Percentiles rank a stretch among this genome's conserved stretches.
Evolutionary conservation across 306 rosid genomes (phyloP).

Genomic region (Vigna radiata): DNA sequence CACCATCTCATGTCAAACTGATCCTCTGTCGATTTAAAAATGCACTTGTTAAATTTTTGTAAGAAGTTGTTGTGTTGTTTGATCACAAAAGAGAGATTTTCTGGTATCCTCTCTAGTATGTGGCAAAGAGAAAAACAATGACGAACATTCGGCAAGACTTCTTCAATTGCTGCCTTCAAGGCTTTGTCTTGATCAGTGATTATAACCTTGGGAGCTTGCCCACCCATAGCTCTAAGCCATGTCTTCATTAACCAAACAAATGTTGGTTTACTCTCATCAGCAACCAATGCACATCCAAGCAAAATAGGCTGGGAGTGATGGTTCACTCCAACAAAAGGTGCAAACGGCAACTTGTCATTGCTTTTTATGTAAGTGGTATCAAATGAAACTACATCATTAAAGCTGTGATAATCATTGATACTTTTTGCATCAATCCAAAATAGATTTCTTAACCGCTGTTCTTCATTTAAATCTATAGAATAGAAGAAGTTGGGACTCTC

Average conservation of each 20-base stretch:
- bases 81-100: conserved; percentile 71
- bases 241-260: conserved; percentile 90
- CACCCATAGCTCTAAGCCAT: conserved; percentile 95
- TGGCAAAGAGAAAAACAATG: conserved; percentile 90
- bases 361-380: conserved; percentile 77
- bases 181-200: conserved; percentile 83
- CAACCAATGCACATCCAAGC: conserved; percentile 91
- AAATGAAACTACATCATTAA: conserved; percentile 78
- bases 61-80: conserved; percentile 70
- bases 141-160: conserved; percentile 74
- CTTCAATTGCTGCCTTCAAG: conserved; percentile 76
- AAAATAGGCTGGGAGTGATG: conserved; percentile 88
- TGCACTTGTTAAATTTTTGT: conserved; percentile 77
- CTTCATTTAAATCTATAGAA: conserved; percentile 84
- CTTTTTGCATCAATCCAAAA: conserved; percentile 94
- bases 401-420: conserved; percentile 72
- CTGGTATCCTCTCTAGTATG: conserved; percentile 80
- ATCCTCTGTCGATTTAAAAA: conserved; percentile 86
- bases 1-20: conserved; percentile 93
- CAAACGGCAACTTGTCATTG: conserved; percentile 86
- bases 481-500: conserved; percentile 85
- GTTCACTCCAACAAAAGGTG: conserved; percentile 91
- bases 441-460: conserved; percentile 82
- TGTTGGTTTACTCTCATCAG: conserved; percentile 79
- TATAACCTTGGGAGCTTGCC: conserved; percentile 77